Percentiles rank a stretch among this genome's conserved stretches.
These are phyloP conservation scores for Chalciporus sp. DNA, from an alignment of 1,284 basidiomycete genomes.

Conservation along the genomic window DNA sequence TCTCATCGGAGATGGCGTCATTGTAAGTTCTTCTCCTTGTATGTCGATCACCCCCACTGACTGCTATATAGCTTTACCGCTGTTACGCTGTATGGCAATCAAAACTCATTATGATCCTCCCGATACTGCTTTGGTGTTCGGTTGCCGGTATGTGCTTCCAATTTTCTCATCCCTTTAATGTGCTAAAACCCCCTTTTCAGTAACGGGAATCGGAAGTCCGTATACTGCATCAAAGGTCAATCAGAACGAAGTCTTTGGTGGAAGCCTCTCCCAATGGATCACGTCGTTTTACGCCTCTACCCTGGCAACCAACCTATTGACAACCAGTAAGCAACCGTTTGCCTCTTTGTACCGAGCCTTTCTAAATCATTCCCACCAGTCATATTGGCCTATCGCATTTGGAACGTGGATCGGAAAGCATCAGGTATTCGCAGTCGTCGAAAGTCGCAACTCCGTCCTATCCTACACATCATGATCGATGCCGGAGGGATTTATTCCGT, in stretches of 20 bases:
- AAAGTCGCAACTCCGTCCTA: slow-evolving; percentile 18
- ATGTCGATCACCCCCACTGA: slow-evolving; percentile 5
- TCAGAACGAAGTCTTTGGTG: slow-evolving; percentile 12
- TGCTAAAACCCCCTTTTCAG: slow-evolving; percentile 10
- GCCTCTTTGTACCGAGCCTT: not conserved
- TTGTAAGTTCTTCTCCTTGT: slow-evolving; percentile 25
- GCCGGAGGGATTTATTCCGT: slow-evolving; percentile 27
- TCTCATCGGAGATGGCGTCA: slow-evolving; percentile 36
- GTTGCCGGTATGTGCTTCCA: slow-evolving; percentile 14
- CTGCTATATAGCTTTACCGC: slow-evolving; percentile 23
- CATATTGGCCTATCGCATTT: slow-evolving; percentile 27
- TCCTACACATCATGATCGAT: slow-evolving; percentile 26
- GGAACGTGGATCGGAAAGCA: slow-evolving; percentile 20
- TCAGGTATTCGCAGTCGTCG: slow-evolving; percentile 2
- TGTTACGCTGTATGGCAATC: slow-evolving; percentile 29
- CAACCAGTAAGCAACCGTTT: slow-evolving; percentile 20
- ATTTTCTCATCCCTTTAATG: not conserved
- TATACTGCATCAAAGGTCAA: slow-evolving; percentile 6
- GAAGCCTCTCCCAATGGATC: slow-evolving; percentile 18
- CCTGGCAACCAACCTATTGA: slow-evolving; percentile 18
- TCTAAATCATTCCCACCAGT: slow-evolving; percentile 6
- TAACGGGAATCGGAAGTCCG: slow-evolving; percentile 21
- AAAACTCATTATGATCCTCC: slow-evolving; percentile 18
- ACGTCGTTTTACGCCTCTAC: slow-evolving; percentile 18
- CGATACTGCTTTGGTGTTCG: slow-evolving; percentile 24